These are phyloP conservation scores for Allium cepa DNA, from an alignment of 106 monocot species.

Conservation along the genomic window DNA sequence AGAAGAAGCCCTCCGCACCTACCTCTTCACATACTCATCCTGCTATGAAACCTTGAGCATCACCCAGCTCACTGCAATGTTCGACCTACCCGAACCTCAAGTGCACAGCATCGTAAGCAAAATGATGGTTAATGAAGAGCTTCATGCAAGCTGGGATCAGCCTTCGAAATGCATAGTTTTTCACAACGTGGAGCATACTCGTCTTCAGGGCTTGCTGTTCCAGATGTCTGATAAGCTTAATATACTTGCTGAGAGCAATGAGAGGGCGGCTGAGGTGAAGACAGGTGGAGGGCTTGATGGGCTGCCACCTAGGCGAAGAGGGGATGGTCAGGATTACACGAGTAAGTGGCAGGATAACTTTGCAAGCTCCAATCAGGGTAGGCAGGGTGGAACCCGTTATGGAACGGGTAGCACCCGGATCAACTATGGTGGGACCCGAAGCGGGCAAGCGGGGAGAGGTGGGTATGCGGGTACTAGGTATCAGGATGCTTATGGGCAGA, in stretches of 20 bases:
- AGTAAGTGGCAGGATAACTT: slow-evolving; percentile 77
- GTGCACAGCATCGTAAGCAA: slow-evolving; percentile 74
- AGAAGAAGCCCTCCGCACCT: slow-evolving; percentile 80
- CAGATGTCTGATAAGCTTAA: slow-evolving; percentile 81
- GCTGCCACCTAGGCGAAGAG: slow-evolving; percentile 44
- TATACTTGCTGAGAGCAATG: slow-evolving; percentile 76
- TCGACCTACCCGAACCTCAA: slow-evolving; percentile 49
- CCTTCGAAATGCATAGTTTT: slow-evolving; percentile 73
- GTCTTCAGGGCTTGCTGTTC: slow-evolving; percentile 73
- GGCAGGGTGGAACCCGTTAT: slow-evolving; percentile 26
- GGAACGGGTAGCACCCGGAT: slow-evolving; percentile 1
- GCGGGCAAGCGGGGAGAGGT: slow-evolving; percentile 14
- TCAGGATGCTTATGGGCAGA: slow-evolving; percentile 48
- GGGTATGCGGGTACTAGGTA: slow-evolving; percentile 30
- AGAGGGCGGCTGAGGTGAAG: slow-evolving; percentile 72
- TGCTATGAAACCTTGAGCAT: slow-evolving; percentile 75
- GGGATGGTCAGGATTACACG: slow-evolving; percentile 47
- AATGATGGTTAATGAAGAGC: slow-evolving; percentile 82
- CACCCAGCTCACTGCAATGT: slow-evolving; percentile 61
- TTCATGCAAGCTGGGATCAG: slow-evolving; percentile 91
- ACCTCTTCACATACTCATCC: slow-evolving; percentile 67
- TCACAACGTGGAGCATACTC: slow-evolving; percentile 63
- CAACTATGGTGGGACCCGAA: slow-evolving; percentile 3
- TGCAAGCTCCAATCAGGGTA: slow-evolving; percentile 21
- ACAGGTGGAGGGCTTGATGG: slow-evolving; percentile 83